Conservation (phyloP, 192 early-diverging fungal species). For the Dispira simplex region DNA sequence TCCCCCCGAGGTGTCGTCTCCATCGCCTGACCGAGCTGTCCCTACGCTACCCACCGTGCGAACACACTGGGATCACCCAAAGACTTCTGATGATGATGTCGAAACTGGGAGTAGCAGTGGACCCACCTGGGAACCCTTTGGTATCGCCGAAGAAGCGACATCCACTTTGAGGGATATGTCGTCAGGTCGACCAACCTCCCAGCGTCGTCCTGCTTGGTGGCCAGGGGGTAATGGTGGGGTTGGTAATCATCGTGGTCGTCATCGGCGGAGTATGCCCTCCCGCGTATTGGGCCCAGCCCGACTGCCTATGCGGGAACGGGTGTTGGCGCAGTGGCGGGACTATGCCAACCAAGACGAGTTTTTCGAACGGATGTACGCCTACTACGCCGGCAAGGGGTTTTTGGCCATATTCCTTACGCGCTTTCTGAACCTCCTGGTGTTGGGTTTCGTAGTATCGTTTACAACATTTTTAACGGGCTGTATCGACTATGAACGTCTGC, state of each 20-base stretch:
- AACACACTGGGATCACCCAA: background rate
- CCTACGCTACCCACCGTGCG: background rate
- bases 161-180: background rate
- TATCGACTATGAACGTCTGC: slow-evolving; percentile 74
- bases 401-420: slow-evolving; percentile 64
- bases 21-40: background rate
- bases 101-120: background rate
- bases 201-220: background rate
- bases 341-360: slow-evolving; percentile 77
- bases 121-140: slow-evolving; percentile 5
- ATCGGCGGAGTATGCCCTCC: background rate
- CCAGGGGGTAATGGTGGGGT: background rate
- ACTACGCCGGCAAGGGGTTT: slow-evolving; percentile 81
- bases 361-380: slow-evolving; percentile 62
- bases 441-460: slow-evolving; percentile 79
- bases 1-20: background rate
- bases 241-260: background rate
- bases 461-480: slow-evolving; percentile 81
- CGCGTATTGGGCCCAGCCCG: background rate
- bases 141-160: background rate
- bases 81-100: background rate
- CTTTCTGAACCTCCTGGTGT: slow-evolving; percentile 62
- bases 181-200: no score
- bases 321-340: slow-evolving; percentile 70
- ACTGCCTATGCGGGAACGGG: slow-evolving; percentile 35